phyloP scores from a whole-genome alignment of 1,284 basidiomycete genomes.

The Paramarasmius palmivorus region DNA sequence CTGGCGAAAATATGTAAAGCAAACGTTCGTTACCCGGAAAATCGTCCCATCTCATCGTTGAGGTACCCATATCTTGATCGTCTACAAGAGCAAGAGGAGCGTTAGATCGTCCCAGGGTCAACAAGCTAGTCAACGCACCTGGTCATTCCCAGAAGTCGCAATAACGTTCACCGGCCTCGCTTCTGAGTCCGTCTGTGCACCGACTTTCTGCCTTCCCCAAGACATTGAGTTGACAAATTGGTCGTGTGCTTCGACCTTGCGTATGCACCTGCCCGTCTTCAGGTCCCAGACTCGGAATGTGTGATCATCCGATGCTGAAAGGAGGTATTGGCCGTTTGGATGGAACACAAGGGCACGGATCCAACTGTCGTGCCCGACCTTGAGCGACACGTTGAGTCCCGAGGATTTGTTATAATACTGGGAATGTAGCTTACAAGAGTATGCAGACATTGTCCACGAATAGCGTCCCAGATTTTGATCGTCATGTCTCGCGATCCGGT shows the following conservation, averaged over 20 bases:
- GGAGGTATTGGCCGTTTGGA: conserved; percentile 69
- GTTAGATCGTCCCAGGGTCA: background rate
- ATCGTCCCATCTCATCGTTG: conserved; percentile 5
- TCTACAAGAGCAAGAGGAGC: conserved; percentile 4
- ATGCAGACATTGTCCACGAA: conserved; percentile 66
- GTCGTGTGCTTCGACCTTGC: conserved; percentile 70
- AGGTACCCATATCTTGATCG: conserved; percentile 20
- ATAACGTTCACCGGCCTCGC: conserved; percentile 60
- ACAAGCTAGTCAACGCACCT: conserved; percentile 23
- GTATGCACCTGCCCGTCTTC: conserved; percentile 61
- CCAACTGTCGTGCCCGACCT: conserved; percentile 73
- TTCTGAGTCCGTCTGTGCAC: conserved; percentile 31
- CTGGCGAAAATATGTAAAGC: background rate
- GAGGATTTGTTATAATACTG: background rate
- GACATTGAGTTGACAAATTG: conserved; percentile 70
- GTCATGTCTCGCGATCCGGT: conserved; percentile 75
- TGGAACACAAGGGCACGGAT: conserved; percentile 70
- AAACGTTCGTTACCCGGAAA: background rate
- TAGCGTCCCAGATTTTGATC: conserved; percentile 72
- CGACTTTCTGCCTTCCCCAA: conserved; percentile 58
- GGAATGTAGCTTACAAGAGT: conserved; percentile 47
- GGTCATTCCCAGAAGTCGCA: conserved; percentile 67
- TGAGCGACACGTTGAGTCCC: conserved; percentile 3
- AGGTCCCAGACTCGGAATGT: conserved; percentile 80
- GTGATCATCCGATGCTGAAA: conserved; percentile 78